Conservation (phyloP, 768 basidiomycete genomes). For the Mycena sanguinolenta region DNA sequence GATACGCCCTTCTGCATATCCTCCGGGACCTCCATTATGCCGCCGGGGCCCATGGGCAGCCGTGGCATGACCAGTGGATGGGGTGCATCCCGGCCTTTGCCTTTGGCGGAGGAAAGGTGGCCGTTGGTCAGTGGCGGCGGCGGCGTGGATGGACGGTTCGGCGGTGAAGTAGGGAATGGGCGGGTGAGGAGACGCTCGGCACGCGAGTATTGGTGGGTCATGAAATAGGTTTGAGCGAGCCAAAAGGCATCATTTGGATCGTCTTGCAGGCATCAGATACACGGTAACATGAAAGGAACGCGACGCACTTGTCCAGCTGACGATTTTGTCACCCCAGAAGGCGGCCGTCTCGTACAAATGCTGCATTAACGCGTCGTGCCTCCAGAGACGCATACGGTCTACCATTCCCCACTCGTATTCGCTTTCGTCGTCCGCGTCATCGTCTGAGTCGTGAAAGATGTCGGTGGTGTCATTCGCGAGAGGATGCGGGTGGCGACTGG, state of each 20-base stretch:
- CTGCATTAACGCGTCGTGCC: slow-evolving; percentile 98
- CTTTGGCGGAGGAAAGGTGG: slow-evolving; percentile 60
- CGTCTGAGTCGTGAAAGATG: slow-evolving; percentile 79
- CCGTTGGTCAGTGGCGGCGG: slow-evolving; percentile 57
- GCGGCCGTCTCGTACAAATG: slow-evolving; percentile 97
- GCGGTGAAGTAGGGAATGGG: slow-evolving; percentile 76
- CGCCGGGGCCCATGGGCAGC: slow-evolving; percentile 79
- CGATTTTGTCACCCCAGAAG: slow-evolving; percentile 98
- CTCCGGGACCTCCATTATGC: slow-evolving; percentile 77
- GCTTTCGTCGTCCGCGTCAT: slow-evolving; percentile 69
- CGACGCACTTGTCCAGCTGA: slow-evolving; percentile 92
- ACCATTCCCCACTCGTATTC: slow-evolving; percentile 87
- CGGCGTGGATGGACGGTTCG: slow-evolving; percentile 52
- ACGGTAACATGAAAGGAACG: slow-evolving; percentile 38
- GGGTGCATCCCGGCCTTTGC: slow-evolving; percentile 72
- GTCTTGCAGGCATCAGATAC: slow-evolving; percentile 58
- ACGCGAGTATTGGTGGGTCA: slow-evolving; percentile 94
- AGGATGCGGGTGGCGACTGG: slow-evolving; percentile 69
- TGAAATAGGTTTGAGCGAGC: slow-evolving; percentile 98
- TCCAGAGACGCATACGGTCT: slow-evolving; percentile 96
- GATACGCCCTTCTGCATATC: slow-evolving; percentile 75
- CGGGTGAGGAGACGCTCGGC: slow-evolving; percentile 92
- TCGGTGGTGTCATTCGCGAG: slow-evolving; percentile 84
- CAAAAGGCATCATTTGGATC: slow-evolving; percentile 99
- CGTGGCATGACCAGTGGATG: slow-evolving; percentile 58